Base-by-base conservation (phyloP, 2,329 filamentous ascomycete species). In the Colletotrichum tofieldiae region DNA sequence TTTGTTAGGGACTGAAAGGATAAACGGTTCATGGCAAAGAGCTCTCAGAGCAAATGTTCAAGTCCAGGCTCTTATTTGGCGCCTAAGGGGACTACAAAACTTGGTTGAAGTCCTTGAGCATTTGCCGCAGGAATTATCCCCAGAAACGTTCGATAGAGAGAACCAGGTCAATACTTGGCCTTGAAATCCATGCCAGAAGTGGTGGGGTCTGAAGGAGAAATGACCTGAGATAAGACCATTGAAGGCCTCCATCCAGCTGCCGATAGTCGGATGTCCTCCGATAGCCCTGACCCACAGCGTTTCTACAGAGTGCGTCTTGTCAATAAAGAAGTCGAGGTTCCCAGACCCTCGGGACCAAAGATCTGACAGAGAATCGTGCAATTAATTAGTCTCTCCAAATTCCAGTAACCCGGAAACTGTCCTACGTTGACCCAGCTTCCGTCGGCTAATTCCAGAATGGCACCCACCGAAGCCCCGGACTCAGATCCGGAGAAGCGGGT, bases 401-500 rank as follows among this genome's bases (percentile, higher is more conserved):
- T 39, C 39, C 43, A 23, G 7, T 3, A 23, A 26, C 45, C 41
- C 26, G 58, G 45, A 51, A 18, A 37, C 14, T 12, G 9, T 29
- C n/a, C 12, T 35, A 26, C 39, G 23, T 18, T 37, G 12, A 5
- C 43, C 41, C n/a, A 62, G 29, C 39, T 6, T 41, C 43, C 26
- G 59, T 35, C 12, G 43, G 6, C 58, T 32, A 8, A 11, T 8
- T 14, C n/a, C 37, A 41, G 11, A 29, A 72, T 72, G 69, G 45
- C 69, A 55, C 4, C 54, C 14, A 18, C 59, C 52, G 65, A 72
- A 54, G 43, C 23, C 26, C 52, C 55, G 37, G 59, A 37, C 39
- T 59, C 65, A 20, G 65, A 69, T 35, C 65, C 65, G 29, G 69
- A 72, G 65, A 72, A 72, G 69, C 69, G 69, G 69, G 52, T 35